Base-by-base conservation (phyloP, 176 grass and related monocot species). In the Metroxylon sagu region DNA sequence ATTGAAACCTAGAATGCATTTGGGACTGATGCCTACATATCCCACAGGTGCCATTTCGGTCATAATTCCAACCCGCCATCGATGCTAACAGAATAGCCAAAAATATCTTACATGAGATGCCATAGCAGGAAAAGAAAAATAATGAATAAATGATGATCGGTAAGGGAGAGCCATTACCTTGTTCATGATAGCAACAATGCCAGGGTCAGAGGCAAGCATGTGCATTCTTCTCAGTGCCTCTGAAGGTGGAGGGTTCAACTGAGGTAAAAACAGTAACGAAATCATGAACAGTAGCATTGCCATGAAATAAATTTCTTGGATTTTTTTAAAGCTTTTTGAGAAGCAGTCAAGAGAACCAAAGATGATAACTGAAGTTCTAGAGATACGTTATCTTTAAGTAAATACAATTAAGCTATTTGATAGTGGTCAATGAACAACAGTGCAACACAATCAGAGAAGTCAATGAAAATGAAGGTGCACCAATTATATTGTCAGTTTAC, bases 151-250 rank as follows among this genome's bases (percentile, higher is more conserved):
- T 43, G 35, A 12, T 43, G 12, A 43, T 43, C 35, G 2, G 35
- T 12, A 43, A 43, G 35, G 50, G 23, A 78, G 78, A 62, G 64
- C 26, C 7, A 4, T 73, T 80, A 98, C 93, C 93, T 92, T 98
- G 79, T 85, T 92, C 93, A 98, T 92, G 53, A 98, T 85, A 7
- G 79, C 87, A 85, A 98, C 80, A 69, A 98, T 92, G 39, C 87
- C 93, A 70, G 87, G 81, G 71, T 98, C 93, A 53, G 81, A 98
- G 64, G 93, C 93, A 80, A 98, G 87, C 81, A 88, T 88, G 67
- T 98, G 93, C 93, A 98, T 88, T 76, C 84, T 88, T 88, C 84
- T 98, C 67, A 98, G 68, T 72, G 87, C 93, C 77, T 92, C 87
- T 0, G 87, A 83, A 29, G 84, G 65, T 73, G 81, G 79, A 73